phyloP scores from a whole-genome alignment of 805 yeast species.

The Saccharomycopsis fibuligera region DNA sequence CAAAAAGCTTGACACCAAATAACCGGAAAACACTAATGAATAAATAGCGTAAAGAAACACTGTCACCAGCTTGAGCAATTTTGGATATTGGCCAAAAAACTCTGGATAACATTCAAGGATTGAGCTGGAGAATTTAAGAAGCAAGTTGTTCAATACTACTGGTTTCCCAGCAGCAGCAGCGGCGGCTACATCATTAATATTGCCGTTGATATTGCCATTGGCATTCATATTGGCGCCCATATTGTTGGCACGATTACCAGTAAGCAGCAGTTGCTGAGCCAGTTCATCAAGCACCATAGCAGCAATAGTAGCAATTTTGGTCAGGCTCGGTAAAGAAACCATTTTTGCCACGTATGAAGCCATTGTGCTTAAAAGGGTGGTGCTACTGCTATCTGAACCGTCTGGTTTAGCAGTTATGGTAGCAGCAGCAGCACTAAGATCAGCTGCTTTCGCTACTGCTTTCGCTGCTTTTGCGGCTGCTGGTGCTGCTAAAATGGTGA shows the following conservation, averaged over 20 bases:
- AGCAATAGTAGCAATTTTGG: too few relatives aligned
- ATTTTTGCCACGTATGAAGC: not conserved
- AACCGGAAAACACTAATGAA: slow-evolving; percentile 1
- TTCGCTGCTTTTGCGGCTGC: not conserved
- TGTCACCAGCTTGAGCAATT: not conserved
- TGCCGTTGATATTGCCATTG: not conserved
- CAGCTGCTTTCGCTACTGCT: not conserved
- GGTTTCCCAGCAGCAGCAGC: not conserved
- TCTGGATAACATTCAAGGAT: slow-evolving; percentile 5
- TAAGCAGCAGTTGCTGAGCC: too few relatives aligned
- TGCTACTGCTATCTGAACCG: not conserved
- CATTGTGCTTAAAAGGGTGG: not conserved
- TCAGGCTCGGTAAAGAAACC: too few relatives aligned
- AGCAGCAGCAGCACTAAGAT: not conserved
- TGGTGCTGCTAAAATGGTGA: not conserved
- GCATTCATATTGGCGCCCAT: not conserved
- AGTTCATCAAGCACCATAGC: too few relatives aligned
- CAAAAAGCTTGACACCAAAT: slow-evolving; percentile 7
- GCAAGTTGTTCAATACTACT: slow-evolving; percentile 3
- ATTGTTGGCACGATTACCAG: too few relatives aligned
- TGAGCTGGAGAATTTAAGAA: slow-evolving; percentile 16
- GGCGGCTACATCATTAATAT: too few relatives aligned
- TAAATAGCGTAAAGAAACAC: slow-evolving; percentile 4
- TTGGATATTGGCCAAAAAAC: slow-evolving; percentile 7
- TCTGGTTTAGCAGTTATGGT: not conserved